These are phyloP conservation scores for Hanseniaspora taiwanica DNA, from an alignment of 805 yeast species.

Conservation along the genomic window DNA sequence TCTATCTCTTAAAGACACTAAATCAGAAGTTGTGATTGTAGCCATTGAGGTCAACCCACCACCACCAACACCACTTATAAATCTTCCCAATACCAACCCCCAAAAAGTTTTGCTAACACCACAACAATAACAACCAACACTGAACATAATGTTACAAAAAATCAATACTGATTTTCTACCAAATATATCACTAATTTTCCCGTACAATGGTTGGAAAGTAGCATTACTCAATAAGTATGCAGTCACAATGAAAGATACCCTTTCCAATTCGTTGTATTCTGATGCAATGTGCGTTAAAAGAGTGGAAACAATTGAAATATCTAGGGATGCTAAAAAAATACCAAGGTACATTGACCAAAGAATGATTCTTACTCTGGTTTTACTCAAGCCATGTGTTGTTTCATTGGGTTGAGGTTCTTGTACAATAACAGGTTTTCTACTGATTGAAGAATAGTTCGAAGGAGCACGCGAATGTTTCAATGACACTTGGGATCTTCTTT, in stretches of 20 bases:
- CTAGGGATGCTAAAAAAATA: slow-evolving; percentile 51
- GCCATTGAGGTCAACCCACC: slow-evolving; percentile 71
- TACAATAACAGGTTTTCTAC: not conserved
- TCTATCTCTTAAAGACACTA: slow-evolving; percentile 62
- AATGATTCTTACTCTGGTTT: slow-evolving; percentile 19
- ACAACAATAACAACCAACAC: slow-evolving; percentile 45
- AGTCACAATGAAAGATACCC: slow-evolving; percentile 63
- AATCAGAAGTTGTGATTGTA: slow-evolving; percentile 64
- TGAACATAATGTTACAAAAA: slow-evolving; percentile 41
- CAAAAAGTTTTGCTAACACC: slow-evolving; percentile 35
- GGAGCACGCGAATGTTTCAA: slow-evolving; percentile 1
- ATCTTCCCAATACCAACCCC: slow-evolving; percentile 40
- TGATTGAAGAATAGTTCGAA: not conserved
- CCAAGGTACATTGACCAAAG: slow-evolving; percentile 32
- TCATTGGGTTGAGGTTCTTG: slow-evolving; percentile 2
- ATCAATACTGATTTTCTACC: slow-evolving; percentile 45
- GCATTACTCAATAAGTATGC: slow-evolving; percentile 56
- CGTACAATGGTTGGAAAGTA: slow-evolving; percentile 62
- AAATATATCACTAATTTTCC: slow-evolving; percentile 58
- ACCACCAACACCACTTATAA: slow-evolving; percentile 80
- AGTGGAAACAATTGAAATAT: slow-evolving; percentile 56
- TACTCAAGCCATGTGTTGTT: slow-evolving; percentile 5
- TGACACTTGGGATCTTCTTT: slow-evolving; percentile 2
- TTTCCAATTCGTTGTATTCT: slow-evolving; percentile 49
- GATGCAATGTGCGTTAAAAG: slow-evolving; percentile 53